phyloP scores from a whole-genome alignment of 176 grass and related monocot species.

The Phoenix dactylifera region DNA sequence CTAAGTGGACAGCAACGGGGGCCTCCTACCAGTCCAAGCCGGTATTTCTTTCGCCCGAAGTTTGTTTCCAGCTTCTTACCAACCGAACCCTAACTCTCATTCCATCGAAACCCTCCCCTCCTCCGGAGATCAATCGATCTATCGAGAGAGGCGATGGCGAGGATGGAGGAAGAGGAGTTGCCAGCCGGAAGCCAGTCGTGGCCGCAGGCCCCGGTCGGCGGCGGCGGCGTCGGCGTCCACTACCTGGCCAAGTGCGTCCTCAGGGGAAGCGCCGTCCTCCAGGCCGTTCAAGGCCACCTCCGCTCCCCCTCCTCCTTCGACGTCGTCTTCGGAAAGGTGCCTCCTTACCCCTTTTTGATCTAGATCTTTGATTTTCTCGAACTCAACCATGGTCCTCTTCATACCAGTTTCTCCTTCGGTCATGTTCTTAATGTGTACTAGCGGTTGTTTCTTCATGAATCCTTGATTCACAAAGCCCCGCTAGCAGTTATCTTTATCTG shows the following conservation, averaged over 20 bases:
- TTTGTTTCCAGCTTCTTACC: too few relatives aligned
- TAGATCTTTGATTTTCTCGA: neutral
- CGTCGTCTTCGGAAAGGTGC: conserved; percentile 82
- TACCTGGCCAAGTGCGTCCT: conserved; percentile 95
- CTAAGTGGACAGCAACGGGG: too few relatives aligned
- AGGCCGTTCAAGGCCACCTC: conserved; percentile 65
- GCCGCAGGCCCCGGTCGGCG: conserved; percentile 3
- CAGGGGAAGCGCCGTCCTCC: conserved; percentile 63
- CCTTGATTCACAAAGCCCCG: too few relatives aligned
- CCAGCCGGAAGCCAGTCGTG: neutral
- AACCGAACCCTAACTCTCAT: too few relatives aligned
- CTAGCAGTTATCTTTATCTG: too few relatives aligned
- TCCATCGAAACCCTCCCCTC: too few relatives aligned
- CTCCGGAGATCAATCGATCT: neutral
- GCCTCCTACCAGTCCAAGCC: too few relatives aligned
- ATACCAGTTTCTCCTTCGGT: too few relatives aligned
- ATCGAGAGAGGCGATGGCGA: conserved; percentile 5
- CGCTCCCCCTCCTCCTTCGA: conserved; percentile 50
- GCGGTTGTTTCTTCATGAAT: too few relatives aligned
- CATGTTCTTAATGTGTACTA: too few relatives aligned
- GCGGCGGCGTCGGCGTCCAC: conserved; percentile 20
- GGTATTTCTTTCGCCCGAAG: too few relatives aligned
- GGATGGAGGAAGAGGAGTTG: conserved; percentile 25
- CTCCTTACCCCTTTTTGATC: neutral
- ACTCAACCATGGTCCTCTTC: too few relatives aligned